These are phyloP conservation scores for Graphium sp. DNA, from an alignment of 2,329 filamentous ascomycete species.

Conservation along the genomic window DNA sequence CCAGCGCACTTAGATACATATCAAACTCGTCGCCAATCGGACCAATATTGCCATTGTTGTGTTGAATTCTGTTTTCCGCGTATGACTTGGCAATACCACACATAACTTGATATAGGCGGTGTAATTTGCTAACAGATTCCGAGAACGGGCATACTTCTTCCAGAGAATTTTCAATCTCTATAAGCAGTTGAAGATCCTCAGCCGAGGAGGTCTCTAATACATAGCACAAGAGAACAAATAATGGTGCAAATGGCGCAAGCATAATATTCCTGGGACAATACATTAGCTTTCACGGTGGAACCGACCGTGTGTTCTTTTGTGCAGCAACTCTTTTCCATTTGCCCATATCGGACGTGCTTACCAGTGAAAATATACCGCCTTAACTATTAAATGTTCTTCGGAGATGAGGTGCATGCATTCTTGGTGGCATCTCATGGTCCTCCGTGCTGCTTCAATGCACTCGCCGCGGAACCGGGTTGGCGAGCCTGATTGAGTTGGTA, in stretches of 20 bases:
- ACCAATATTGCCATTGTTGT: constrained; percentile 25
- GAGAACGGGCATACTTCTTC: constrained; percentile 32
- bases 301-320: too few species aligned
- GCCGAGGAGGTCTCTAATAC: constrained; percentile 35
- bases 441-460: constrained; percentile 31
- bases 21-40: constrained; percentile 44
- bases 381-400: constrained; percentile 19
- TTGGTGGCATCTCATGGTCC: constrained; percentile 26
- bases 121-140: constrained; percentile 41
- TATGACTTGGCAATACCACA: constrained; percentile 44
- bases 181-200: constrained; percentile 34
- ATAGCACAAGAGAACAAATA: constrained; percentile 42
- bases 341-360: too few species aligned
- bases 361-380: constrained; percentile 34
- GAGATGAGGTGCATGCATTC: constrained; percentile 25
- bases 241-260: constrained; percentile 39
- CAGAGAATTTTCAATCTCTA: constrained; percentile 38
- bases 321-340: too few species aligned
- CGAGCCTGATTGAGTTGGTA: constrained; percentile 25
- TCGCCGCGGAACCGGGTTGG: constrained; percentile 26
- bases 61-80: constrained; percentile 37
- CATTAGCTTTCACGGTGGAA: background rate
- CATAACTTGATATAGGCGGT: constrained; percentile 45
- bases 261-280: constrained; percentile 27
- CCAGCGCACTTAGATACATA: constrained; percentile 45